Evolutionary conservation across 305 asterid species (phyloP), one percentile per base, ranked within the genome.

Genomic region (Fraxinus sp.): DNA sequence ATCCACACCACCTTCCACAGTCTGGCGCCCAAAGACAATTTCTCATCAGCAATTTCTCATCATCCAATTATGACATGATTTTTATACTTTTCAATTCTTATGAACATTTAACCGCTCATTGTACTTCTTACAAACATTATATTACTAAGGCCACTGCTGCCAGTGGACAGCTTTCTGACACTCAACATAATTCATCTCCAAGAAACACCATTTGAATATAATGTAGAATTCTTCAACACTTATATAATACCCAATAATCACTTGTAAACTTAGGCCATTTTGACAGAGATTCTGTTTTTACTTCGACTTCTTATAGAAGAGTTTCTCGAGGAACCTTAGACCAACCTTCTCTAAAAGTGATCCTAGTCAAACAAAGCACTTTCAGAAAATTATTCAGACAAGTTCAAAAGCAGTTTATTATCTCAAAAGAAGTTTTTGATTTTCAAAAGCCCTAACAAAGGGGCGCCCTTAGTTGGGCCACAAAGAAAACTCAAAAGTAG

Each of bases 401-500:
- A 46, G 18, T 13, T 46, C 57, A 46, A 46, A 46, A 46, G 1
- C 57, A 13, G 1, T 3, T 46, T 46, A 43, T 43, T 41, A 43
- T 43, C n/a, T 43, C 4, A 2, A 6, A 11, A 43, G n/a, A 4
- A 43, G 1, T 11, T 43, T 43, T 13, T 46, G 1, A 46, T 46
- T 46, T 46, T 46, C 57, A 46, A 46, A 43, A 46, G 57, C 57
- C n/a, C 57, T 46, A 0, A 11, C 57, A 13, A 46, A 46, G 57
- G 5, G 18, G 57, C 57, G 32, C 32, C 7, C 62, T 46, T 46
- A 13, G 57, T 13, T 14, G 22, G 22, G 62, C 62, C 22, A 52
- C 62, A 16, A 52, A 78, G 28, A 77, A 77, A 49, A 77, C 80
- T 26, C 57, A 64, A 77, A 77, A 20, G 32, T 20, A 49, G 16